phyloP scores from a whole-genome alignment of 2,329 filamentous ascomycete genomes.

The Reticulascus tulasneorum region DNA sequence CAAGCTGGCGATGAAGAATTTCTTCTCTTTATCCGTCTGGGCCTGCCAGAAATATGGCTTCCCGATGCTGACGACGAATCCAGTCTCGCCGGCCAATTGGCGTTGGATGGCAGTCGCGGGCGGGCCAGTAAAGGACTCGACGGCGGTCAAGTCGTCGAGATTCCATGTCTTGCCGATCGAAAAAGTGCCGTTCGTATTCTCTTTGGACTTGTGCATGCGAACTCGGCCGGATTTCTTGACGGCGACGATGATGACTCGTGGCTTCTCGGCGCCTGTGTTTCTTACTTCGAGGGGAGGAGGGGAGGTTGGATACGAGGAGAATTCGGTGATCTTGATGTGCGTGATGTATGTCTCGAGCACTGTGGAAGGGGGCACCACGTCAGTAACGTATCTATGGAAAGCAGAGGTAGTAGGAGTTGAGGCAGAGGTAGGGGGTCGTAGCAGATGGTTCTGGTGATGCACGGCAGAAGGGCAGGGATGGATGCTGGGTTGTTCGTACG shows the following conservation, averaged over 20 bases:
- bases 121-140: conserved; percentile 75
- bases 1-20: conserved; percentile 94
- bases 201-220: conserved; percentile 92
- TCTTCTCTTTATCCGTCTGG: conserved; percentile 90
- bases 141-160: conserved; percentile 75
- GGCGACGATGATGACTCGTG: conserved; percentile 85
- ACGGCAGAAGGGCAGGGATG: conserved; percentile 5
- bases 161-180: conserved; percentile 99
- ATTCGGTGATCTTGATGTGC: conserved; percentile 88
- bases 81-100: conserved; percentile 77
- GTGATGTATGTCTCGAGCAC: conserved; percentile 95
- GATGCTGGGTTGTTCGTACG: conserved; percentile 50
- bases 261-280: conserved; percentile 72
- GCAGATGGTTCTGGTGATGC: conserved; percentile 8
- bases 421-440: conserved; percentile 3
- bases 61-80: conserved; percentile 82
- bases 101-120: conserved; percentile 54
- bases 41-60: conserved; percentile 99
- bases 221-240: conserved; percentile 90
- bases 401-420: background rate
- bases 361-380: conserved; percentile 26
- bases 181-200: conserved; percentile 90
- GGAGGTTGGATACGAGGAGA: conserved; percentile 73
- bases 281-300: conserved; percentile 79
- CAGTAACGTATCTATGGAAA: conserved; percentile 8